Evolutionary conservation across 768 basidiomycete genomes (phyloP), one percentile per base, ranked within the genome.

Genomic region (Tricholoma matsutake): DNA sequence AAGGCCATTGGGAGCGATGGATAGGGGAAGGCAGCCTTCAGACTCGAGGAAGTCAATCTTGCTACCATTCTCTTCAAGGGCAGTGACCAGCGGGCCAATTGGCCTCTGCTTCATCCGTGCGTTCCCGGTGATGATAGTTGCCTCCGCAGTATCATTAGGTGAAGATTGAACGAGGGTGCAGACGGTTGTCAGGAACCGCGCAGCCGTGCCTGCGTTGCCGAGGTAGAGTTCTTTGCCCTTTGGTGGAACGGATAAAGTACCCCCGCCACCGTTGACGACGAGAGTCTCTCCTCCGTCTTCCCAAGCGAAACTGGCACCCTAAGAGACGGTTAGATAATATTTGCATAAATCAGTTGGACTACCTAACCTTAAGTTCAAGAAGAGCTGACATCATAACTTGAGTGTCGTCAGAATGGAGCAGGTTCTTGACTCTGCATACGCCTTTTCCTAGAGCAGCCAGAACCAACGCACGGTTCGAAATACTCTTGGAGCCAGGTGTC

Each of bases 381-480:
- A 98, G 81, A 34, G 96, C 96, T 3, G 88, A 81, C 95, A 98
- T 98, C 97, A 99, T 99, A 57, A 99, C 96, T 66, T 96, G 94
- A 0, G 97, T 99, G 71, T 99, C 96, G 68, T 98, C 96, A 3
- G 95, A 97, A 71, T 98, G 96, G 35, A 99, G 79, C 5, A 99
- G 76, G 67, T 99, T 99, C 73, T 80, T 88, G 59, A 99, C 76
- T 63, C 89, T 81, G 75, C 96, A 97, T 0, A 89, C 92, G 1
- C 96, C 97, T 51, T 83, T 85, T 0, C 86, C 94, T 13, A 99
- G 85, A 1, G 96, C 95, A 8, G 97, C 96, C 29, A 99, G 85
- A 1, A 98, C 88, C 41, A 99, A 79, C 0, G 92, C 94, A 32
- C 96, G 87, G 72, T 98, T 98, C 0, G 94, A 97, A 66, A 99